These are phyloP conservation scores for Mikania micrantha DNA, from an alignment of 129 eudicot genomes.

Conservation along the genomic window DNA sequence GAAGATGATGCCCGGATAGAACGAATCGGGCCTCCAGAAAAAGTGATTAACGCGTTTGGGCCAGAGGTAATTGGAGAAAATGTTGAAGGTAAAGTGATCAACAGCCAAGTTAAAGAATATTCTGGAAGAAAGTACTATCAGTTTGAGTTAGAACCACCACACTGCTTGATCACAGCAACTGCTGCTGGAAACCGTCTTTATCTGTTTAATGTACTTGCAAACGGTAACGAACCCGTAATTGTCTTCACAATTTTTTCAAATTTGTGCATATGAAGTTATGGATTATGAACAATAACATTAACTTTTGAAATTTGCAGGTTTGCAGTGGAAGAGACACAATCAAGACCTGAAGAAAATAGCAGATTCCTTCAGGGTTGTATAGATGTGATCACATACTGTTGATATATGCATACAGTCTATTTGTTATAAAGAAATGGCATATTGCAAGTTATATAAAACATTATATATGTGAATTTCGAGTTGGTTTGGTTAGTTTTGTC, in stretches of 20 bases:
- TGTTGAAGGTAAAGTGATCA: conserved; percentile 90
- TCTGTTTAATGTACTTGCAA: conserved; percentile 73
- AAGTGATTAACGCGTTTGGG: conserved; percentile 82
- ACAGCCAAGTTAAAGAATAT: conserved; percentile 60
- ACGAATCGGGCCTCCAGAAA: conserved; percentile 71
- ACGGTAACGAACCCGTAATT: conserved; percentile 35
- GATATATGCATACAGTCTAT: background rate
- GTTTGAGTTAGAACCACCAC: conserved; percentile 92
- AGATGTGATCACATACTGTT: background rate
- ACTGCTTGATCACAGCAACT: conserved; percentile 79
- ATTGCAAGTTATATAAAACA: background rate
- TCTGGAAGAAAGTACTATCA: conserved; percentile 82
- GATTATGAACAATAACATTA: background rate
- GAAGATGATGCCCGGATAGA: conserved; percentile 81
- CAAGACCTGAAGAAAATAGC: conserved; percentile 71
- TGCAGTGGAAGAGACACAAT: conserved; percentile 90
- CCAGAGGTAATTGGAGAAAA: conserved; percentile 93
- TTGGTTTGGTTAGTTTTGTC: too few species aligned
- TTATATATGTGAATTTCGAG: background rate
- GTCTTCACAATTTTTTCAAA: background rate
- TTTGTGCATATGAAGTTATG: background rate
- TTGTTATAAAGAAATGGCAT: background rate
- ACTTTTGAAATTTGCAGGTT: conserved; percentile 43
- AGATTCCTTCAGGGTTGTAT: conserved; percentile 77
- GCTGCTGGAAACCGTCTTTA: conserved; percentile 96